phyloP scores from a whole-genome alignment of 139 green algal genomes.

The Nannochloris sp. region DNA sequence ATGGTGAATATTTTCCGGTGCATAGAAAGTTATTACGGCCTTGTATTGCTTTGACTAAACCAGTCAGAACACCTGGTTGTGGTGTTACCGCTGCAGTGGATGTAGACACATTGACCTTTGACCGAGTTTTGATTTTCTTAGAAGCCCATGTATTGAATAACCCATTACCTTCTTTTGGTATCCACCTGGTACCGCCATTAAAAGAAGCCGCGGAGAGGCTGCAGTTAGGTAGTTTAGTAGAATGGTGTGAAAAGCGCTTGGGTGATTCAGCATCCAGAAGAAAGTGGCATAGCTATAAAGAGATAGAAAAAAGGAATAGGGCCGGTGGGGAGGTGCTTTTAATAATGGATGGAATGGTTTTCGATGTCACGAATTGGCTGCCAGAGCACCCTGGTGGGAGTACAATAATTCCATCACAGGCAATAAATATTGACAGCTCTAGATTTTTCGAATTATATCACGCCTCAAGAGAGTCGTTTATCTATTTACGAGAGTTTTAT shows the following conservation, averaged over 20 bases:
- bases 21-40: conserved; percentile 52
- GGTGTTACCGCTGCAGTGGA: conserved; percentile 20
- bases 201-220: conserved; percentile 33
- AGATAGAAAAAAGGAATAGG: conserved; percentile 43
- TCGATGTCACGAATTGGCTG: neutral
- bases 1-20: conserved; percentile 60
- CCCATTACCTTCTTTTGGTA: conserved; percentile 31
- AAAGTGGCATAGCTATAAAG: conserved; percentile 30
- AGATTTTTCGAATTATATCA: conserved; percentile 65
- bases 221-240: conserved; percentile 37
- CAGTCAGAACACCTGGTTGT: neutral
- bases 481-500: conserved; percentile 67
- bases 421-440: conserved; percentile 51
- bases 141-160: conserved; percentile 32
- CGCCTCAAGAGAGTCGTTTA: conserved; percentile 48
- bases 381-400: neutral
- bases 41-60: conserved; percentile 58
- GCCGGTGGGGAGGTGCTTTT: conserved; percentile 38
- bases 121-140: conserved; percentile 63
- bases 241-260: conserved; percentile 36
- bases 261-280: conserved; percentile 29
- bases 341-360: conserved; percentile 9
- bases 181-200: conserved; percentile 35
- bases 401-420: conserved; percentile 50
- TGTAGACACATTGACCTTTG: conserved; percentile 59